Evolutionary conservation across 305 asterid species (phyloP), one percentile per base, ranked within the genome.

Genomic region (Rubia tinctorum): DNA sequence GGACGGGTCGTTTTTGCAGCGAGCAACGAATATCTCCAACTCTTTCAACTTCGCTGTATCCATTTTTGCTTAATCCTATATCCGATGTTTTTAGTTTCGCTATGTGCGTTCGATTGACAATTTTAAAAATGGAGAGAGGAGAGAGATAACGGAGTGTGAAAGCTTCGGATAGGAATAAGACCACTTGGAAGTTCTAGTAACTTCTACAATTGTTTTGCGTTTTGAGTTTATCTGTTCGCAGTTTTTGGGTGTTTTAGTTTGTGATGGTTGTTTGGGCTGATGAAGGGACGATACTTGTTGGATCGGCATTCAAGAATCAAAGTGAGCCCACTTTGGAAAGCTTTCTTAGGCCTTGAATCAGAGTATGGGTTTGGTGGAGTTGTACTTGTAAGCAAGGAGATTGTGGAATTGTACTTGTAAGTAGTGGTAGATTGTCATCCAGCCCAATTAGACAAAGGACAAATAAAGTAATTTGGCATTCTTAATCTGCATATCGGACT

Each of bases 1-100:
- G 49, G 93, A 82, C 12, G 98, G 99, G 64, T 89, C 49, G 64
- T 87, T 72, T 75, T 84, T 81, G 88, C 97, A 95, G 79, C 67
- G 83, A 27, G 85, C 84, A 25, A 95, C 49, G 85, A 95, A 92
- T 76, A 82, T 84, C 80, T 80, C 82, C 83, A 95, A 81, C 68
- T 89, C 90, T 25, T 84, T 74, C 66, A 92, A 8, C 77, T 82
- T 86, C 14, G 87, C 51, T 11, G 95, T 85, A 20, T 94, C 98
- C 99, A 94, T 91, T 15, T 13, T 40, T 72, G 49, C 53, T 39
- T 2, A 39, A 17, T 30, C 34, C 3, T 30, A 30, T 30, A 30
- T 30, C 34, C 34, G 34, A 30, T 30, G 34, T 30, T 30, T 30
- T 30, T 30, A 30, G 39, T n/a, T n/a, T 34, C 43, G 14, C 47